phyloP scores from a whole-genome alignment of 1,284 basidiomycete species.

The Ganoderma lingzhi region DNA sequence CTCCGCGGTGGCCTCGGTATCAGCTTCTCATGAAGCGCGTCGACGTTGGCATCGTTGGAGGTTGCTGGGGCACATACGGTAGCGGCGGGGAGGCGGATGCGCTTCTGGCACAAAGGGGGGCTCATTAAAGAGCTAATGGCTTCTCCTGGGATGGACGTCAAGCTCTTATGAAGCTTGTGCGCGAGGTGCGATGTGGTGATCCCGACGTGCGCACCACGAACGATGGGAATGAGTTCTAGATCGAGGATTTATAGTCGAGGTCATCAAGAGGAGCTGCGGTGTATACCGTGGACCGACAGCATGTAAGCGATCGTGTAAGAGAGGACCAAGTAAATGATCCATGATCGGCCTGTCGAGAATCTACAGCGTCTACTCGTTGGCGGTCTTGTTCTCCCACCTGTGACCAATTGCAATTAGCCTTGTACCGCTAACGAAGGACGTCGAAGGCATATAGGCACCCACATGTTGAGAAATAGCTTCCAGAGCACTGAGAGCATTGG shows the following conservation, averaged over 20 bases:
- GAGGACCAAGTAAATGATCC: neutral
- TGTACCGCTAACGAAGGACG: neutral
- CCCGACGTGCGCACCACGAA: neutral
- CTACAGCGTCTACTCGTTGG: neutral
- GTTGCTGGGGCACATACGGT: slow-evolving; percentile 45
- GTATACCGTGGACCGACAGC: no score
- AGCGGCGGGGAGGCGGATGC: slow-evolving; percentile 47
- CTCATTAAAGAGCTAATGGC: slow-evolving; percentile 48
- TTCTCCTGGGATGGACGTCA: slow-evolving; percentile 19
- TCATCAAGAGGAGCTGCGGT: no score
- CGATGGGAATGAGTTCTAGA: neutral
- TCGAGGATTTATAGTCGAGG: neutral
- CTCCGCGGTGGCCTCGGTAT: slow-evolving; percentile 70
- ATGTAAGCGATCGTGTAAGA: neutral
- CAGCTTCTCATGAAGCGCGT: slow-evolving; percentile 60
- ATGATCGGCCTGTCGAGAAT: neutral
- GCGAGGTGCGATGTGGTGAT: neutral
- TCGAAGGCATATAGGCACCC: slow-evolving; percentile 42
- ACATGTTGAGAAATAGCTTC: slow-evolving; percentile 88
- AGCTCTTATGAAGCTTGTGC: slow-evolving; percentile 16
- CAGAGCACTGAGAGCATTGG: slow-evolving; percentile 87
- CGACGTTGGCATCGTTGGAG: slow-evolving; percentile 49
- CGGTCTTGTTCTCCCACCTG: slow-evolving; percentile 47
- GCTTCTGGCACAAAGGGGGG: slow-evolving; percentile 55
- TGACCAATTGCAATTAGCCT: neutral